Percentiles rank a stretch among this genome's conserved stretches.
These are phyloP conservation scores for Gentiana dahurica DNA, from an alignment of 257 asterid genomes.

Conservation along the genomic window DNA sequence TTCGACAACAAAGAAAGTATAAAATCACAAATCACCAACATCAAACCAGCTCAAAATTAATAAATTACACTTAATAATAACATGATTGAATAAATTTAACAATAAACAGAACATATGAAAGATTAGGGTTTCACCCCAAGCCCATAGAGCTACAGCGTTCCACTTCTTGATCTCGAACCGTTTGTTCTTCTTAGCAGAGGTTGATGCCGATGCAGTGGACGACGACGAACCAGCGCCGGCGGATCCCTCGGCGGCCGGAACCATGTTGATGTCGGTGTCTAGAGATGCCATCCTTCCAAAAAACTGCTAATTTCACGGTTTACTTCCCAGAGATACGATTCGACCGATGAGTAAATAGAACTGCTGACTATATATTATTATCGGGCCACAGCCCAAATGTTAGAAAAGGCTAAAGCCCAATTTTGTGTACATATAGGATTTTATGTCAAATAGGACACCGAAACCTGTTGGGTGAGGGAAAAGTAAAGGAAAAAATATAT, in stretches of 20 bases:
- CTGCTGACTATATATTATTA: neutral
- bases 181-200: constrained; percentile 52
- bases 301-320: neutral
- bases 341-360: neutral
- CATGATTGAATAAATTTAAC: neutral
- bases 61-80: neutral
- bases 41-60: neutral
- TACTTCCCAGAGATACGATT: too few relatives aligned
- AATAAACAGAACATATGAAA: neutral
- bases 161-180: constrained; percentile 85
- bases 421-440: too few relatives aligned
- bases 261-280: constrained; percentile 61
- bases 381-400: neutral
- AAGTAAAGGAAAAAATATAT: too few relatives aligned
- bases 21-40: neutral
- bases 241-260: constrained; percentile 72
- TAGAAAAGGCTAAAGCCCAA: too few relatives aligned
- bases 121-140: constrained; percentile 56
- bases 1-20: neutral
- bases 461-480: too few relatives aligned
- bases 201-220: constrained; percentile 18
- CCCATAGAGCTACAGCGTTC: constrained; percentile 94
- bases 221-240: constrained; percentile 54
- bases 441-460: too few relatives aligned
- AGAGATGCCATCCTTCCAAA: constrained; percentile 48